Base-by-base conservation (phyloP, 768 basidiomycete species). In the Rossbeevera mucosa region DNA sequence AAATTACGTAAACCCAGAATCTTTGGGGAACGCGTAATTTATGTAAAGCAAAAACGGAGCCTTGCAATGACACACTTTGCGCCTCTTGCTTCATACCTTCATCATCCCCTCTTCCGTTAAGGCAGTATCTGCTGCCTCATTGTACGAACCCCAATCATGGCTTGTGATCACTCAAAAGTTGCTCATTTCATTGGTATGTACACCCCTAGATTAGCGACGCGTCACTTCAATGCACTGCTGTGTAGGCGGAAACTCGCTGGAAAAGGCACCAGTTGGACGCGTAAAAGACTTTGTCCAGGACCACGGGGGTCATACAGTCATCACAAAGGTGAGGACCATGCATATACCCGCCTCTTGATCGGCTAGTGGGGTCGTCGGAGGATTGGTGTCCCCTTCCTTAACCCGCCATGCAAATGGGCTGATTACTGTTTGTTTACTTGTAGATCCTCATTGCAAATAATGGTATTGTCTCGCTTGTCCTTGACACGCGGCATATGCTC, bases 381-480 rank as follows among this genome's bases (percentile, higher is more conserved):
- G 20, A 33, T 24, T n/a, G 9, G 24, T 24, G 3, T 46, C n/a
- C 4, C 20, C 41, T 16, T 25, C 40, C 12, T 28, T 33, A 51
- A 13, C 13, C 40, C 8, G 20, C 1, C 9, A 5, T 38, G 11
- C 9, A 38, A 11, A 38, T n/a, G 43, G 31, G 11, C 57, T 65
- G 22, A 67, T 52, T 14, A 0, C 7, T 46, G 16, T 33, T 13
- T 31, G 1, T 44, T 48, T 21, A 16, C 20, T 16, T 18, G 1
- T 25, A 98, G 95, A 88, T 98, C 62, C 88, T 98, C 61, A 98
- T 99, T 71, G 94, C 94, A 57, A 98, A 98, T 73, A 98, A 98
- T 71, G 95, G 94, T 89, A 62, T 44, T 36, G 5, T 36, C 20
- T 38, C 26, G 8, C 29, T 36, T 13, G 8, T 43, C 12, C 54